Evolutionary conservation across 1,284 basidiomycete genomes (phyloP), one percentile per base, ranked within the genome.

Genomic region (Fomitopsis pinicola): DNA sequence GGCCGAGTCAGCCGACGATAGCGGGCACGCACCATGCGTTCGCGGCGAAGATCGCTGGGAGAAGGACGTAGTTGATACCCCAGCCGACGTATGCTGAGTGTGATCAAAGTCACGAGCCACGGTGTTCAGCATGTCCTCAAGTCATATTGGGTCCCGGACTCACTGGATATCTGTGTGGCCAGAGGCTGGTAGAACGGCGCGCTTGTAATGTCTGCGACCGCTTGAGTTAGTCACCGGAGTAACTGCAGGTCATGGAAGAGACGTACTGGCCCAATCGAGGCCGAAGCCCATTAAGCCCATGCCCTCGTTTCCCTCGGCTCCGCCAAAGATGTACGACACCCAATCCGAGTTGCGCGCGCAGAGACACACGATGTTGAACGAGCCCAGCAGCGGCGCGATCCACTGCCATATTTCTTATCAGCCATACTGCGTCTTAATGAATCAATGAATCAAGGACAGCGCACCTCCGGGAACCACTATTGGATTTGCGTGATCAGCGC

Each of bases 281-380:
- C 76, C 82, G 17, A 82, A 63, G 6, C 80, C 75, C 63, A 83
- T 80, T 19, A 80, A 69, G 3, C 82, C 82, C 59, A 75, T 68
- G 57, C 77, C 77, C 64, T 79, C 77, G 63, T 79, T 78, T 52
- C 71, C 74, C 6, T 72, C 71, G 2, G 76, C 76, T 15, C 79
- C 80, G 57, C 81, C 81, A 62, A 86, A 87, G 57, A 87, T 77
- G 56, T 84, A 61, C 6, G 68, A 65, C 36, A 68, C 60, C 60
- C 64, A 61, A 30, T 58, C 48, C 26, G 60, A 61, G 36, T 61
- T 53, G 19, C 60, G 55, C 26, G 55, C 60, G 33, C 55, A 44
- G 9, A 61, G 57, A 56, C 60, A 61, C 19, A 61, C 60, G 44
- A 61, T 61, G 42, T 61, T 61, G 60, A 61, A 61, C 28, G 60